Base-by-base conservation (phyloP, 116 monocot species). In the Dioscorea cayenensis region DNA sequence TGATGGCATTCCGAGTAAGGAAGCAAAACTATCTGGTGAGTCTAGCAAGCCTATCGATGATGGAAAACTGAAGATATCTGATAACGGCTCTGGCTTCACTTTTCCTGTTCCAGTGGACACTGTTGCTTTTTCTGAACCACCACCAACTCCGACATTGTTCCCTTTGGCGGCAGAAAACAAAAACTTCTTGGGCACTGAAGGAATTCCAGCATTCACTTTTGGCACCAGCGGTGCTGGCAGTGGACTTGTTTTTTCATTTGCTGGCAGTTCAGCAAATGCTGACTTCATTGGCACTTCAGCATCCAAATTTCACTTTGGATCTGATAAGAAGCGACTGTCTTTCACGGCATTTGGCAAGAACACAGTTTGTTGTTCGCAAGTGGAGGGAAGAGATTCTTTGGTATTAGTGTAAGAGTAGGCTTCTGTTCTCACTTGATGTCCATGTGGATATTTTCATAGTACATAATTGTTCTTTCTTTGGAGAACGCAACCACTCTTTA, bases 241-340 rank as follows among this genome's bases (percentile, higher is more conserved):
- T 60, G 28, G 72, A 21, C 78, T 73, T 49, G 81, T 78, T 66
- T 85, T 85, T 69, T 75, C 78, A 21, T 76, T 76, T 67, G 81
- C 60, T 52, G 58, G 71, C n/a, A 4, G 12, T 13, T 18, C 64
- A 37, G 43, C 74, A 19, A 25, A 55, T 55, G 55, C n/a, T 55
- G 14, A 50, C 7, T 27, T 52, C 22, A 6, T 59, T 36, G 77
- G 70, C 32, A 63, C 13, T n/a, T 7, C 60, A 20, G 36, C 38
- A 13, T 80, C 84, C 19, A 67, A 17, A 28, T 84, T 80, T 66
- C 80, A 74, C 36, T 84, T 84, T 71, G 84, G 80, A 63, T 71
- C 66, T 67, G 65, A 77, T 5, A 37, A 77, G 22, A 74, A 71
- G 65, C 64, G 71, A 8, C 36, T 76, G 36, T 64, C 76, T 64